Conservation (phyloP, 345 rosid genomes). For the Lepidium sativum region DNA sequence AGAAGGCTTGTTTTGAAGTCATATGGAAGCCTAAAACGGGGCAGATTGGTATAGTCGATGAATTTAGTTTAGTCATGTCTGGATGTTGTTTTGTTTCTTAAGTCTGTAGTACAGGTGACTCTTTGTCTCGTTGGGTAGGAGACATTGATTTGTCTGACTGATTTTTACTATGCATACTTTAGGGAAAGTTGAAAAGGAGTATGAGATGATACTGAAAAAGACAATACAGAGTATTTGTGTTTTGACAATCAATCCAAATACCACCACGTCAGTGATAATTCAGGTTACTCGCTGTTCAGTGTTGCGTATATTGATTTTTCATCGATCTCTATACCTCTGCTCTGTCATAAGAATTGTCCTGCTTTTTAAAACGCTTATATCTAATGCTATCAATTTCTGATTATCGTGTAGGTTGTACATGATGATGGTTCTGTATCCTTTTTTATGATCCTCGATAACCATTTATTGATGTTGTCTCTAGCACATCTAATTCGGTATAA, state of each 20-base stretch:
- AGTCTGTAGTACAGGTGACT: background rate
- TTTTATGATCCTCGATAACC: background rate
- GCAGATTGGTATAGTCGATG: conserved; percentile 46
- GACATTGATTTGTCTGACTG: background rate
- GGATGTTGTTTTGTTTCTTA: background rate
- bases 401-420: conserved; percentile 55
- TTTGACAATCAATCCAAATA: conserved; percentile 72
- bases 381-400: background rate
- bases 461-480: background rate
- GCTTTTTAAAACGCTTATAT: background rate
- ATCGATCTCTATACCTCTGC: background rate
- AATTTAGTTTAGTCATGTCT: background rate
- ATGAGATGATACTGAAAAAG: conserved; percentile 72
- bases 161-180: background rate
- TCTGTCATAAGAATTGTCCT: background rate
- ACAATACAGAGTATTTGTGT: conserved; percentile 83
- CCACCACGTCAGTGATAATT: conserved; percentile 72
- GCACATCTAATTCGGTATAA: background rate
- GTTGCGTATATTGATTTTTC: background rate
- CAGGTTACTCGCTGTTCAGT: conserved; percentile 35
- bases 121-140: background rate
- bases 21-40: conserved; percentile 94
- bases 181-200: conserved; percentile 78
- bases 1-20: conserved; percentile 85
- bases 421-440: conserved; percentile 97